These are phyloP conservation scores for Russula emetica DNA, from an alignment of 768 basidiomycete genomes.

Conservation along the genomic window DNA sequence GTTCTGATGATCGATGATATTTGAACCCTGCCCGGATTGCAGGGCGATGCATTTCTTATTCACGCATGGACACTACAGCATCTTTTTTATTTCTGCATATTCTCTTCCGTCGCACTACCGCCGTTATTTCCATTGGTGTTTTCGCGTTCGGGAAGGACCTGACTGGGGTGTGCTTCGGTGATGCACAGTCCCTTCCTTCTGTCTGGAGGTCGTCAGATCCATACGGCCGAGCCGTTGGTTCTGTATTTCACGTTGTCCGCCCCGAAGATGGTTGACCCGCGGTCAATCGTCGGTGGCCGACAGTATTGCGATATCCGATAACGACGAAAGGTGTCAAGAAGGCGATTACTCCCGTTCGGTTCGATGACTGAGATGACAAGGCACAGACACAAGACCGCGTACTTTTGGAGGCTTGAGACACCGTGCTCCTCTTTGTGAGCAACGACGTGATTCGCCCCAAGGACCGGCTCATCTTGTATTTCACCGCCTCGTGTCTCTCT, in stretches of 20 bases:
- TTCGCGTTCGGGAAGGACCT: conserved; percentile 15
- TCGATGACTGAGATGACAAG: conserved; percentile 51
- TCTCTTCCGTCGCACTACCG: conserved; percentile 11
- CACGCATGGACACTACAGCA: conserved; percentile 26
- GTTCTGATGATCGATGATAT: conserved; percentile 29
- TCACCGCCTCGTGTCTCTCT: conserved; percentile 28
- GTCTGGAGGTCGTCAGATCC: conserved; percentile 18
- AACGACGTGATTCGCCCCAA: conserved; percentile 50
- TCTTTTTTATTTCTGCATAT: conserved; percentile 24
- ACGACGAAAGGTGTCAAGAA: conserved; percentile 38
- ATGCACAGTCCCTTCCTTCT: conserved; percentile 27
- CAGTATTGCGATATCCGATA: conserved; percentile 15
- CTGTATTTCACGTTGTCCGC: conserved; percentile 19
- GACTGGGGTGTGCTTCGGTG: conserved; percentile 29
- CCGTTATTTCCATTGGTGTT: conserved; percentile 18
- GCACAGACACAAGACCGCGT: conserved; percentile 68
- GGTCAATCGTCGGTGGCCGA: conserved; percentile 25
- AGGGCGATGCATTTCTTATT: conserved; percentile 26
- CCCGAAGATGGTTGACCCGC: conserved; percentile 20
- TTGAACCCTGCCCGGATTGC: conserved; percentile 29
- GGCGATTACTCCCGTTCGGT: conserved; percentile 50
- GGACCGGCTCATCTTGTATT: conserved; percentile 51
- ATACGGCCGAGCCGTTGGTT: conserved; percentile 26
- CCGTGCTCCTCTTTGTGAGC: conserved; percentile 43
- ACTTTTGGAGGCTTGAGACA: conserved; percentile 50